Conservation (phyloP, 345 rosid genomes). For the Nephelium lappaceum region DNA sequence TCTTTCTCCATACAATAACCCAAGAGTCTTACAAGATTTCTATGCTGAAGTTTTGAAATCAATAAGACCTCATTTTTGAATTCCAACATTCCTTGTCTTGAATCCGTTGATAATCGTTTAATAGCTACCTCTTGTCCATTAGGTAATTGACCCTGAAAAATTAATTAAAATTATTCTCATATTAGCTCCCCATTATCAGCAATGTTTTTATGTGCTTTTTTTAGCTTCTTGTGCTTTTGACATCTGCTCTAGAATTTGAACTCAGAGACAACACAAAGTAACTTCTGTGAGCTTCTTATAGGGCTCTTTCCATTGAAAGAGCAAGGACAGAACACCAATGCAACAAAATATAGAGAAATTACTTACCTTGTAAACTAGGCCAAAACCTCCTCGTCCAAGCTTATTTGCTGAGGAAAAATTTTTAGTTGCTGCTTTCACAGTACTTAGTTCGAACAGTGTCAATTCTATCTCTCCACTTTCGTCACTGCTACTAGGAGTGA, state of each 20-base stretch:
- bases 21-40: conserved; percentile 16
- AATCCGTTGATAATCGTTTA: background rate
- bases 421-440: background rate
- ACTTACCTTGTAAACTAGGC: background rate
- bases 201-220: too few species aligned
- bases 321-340: background rate
- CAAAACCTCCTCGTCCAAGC: conserved; percentile 21
- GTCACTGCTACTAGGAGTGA: background rate
- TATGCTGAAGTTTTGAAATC: conserved; percentile 14
- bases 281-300: too few species aligned
- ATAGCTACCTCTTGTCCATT: background rate
- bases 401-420: conserved; percentile 21
- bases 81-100: conserved; percentile 5
- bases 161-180: background rate
- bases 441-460: background rate
- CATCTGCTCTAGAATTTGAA: background rate
- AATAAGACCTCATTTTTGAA: conserved; percentile 16
- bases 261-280: too few species aligned
- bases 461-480: background rate
- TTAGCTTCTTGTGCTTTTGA: background rate
- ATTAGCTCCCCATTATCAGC: background rate
- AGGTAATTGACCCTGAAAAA: conserved; percentile 5
- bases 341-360: background rate
- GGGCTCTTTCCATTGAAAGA: background rate
- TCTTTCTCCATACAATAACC: conserved; percentile 9